Conservation (phyloP, 805 yeast species). For the Yamadazyma insecticola region DNA sequence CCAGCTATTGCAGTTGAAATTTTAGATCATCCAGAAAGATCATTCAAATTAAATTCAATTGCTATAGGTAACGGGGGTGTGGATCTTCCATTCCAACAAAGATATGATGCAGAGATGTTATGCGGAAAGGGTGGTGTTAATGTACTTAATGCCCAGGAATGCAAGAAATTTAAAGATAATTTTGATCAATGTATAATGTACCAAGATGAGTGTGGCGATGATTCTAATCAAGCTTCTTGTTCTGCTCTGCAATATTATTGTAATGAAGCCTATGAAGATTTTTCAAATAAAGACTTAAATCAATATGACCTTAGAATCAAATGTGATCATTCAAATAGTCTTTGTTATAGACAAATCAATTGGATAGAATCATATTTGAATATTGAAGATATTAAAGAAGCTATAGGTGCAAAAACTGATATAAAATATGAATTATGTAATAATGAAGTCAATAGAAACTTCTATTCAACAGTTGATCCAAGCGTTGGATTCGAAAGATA, state of each 20-base stretch:
- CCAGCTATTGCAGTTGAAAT: slow-evolving; percentile 38
- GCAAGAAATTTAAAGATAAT: slow-evolving; percentile 20
- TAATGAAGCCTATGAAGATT: slow-evolving; percentile 4
- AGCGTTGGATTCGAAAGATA: slow-evolving; percentile 60
- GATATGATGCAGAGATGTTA: slow-evolving; percentile 80
- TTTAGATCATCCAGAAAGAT: slow-evolving; percentile 30
- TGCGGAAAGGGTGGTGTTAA: slow-evolving; percentile 51
- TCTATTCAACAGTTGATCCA: slow-evolving; percentile 53
- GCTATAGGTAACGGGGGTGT: slow-evolving; percentile 90
- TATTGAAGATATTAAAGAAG: slow-evolving; percentile 45
- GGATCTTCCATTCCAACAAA: slow-evolving; percentile 69
- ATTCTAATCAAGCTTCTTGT: slow-evolving; percentile 4
- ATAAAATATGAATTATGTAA: slow-evolving; percentile 38
- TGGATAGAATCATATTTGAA: slow-evolving; percentile 47
- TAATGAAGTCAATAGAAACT: slow-evolving; percentile 39
- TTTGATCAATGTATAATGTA: slow-evolving; percentile 4
- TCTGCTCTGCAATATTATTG: slow-evolving; percentile 6
- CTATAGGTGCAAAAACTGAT: slow-evolving; percentile 47
- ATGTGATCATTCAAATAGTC: slow-evolving; percentile 6
- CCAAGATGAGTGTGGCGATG: slow-evolving; percentile 1
- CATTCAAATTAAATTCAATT: slow-evolving; percentile 62
- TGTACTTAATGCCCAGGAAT: slow-evolving; percentile 19
- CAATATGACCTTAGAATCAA: slow-evolving; percentile 9
- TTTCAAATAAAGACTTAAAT: slow-evolving; percentile 3
- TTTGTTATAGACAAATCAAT: slow-evolving; percentile 47